Conservation (phyloP, 768 basidiomycete species). For the Jaapia argillacea region DNA sequence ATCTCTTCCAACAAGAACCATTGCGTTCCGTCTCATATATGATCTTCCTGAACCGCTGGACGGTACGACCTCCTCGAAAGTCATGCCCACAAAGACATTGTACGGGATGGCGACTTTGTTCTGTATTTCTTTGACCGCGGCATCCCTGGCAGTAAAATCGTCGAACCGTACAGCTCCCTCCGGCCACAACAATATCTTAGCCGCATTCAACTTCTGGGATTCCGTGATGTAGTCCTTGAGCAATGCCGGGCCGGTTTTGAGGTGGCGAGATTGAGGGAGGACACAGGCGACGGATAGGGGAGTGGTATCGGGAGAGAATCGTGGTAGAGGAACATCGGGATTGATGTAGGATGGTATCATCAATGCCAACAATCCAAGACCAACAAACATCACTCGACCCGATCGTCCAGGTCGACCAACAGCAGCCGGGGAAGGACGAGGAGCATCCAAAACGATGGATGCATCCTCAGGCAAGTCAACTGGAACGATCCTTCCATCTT, state of each 20-base stretch:
- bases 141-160: constrained; percentile 34
- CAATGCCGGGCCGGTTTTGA: constrained; percentile 29
- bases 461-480: too few relatives aligned
- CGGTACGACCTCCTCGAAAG: constrained; percentile 53
- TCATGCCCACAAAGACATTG: constrained; percentile 51
- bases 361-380: too few relatives aligned
- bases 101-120: constrained; percentile 11
- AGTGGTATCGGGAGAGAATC: constrained; percentile 32
- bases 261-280: constrained; percentile 38
- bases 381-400: too few relatives aligned
- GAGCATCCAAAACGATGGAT: too few relatives aligned
- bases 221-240: constrained; percentile 58
- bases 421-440: too few relatives aligned
- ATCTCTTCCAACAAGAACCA: constrained; percentile 45
- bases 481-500: too few relatives aligned
- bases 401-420: too few relatives aligned
- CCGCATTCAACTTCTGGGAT: constrained; percentile 32
- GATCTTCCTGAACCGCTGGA: constrained; percentile 18
- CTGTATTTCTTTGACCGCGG: constrained; percentile 37
- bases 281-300: constrained; percentile 59
- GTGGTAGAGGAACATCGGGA: constrained; percentile 28
- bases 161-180: constrained; percentile 68
- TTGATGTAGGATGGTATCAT: constrained; percentile 46
- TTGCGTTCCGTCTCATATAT: constrained; percentile 44
- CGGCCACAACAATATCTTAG: constrained; percentile 67